Evolutionary conservation across 148 eudicot genomes (phyloP), one percentile per base, ranked within the genome.

Genomic region (Vaccinium darrowii): DNA sequence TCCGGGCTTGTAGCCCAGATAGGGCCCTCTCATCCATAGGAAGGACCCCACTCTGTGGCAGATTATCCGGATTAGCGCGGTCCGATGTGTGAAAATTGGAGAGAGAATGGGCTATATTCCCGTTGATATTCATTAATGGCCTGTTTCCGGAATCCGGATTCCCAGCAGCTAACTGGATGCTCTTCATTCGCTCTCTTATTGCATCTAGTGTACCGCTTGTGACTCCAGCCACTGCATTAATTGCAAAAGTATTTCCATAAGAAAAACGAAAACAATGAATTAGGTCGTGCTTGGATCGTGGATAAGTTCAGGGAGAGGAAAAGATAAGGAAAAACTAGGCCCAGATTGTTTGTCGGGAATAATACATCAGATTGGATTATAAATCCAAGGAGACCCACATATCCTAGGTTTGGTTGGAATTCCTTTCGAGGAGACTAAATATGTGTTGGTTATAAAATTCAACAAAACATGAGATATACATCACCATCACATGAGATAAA

Each of bases 11-110:
- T 12, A 97, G 90, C 73, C 99, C 99, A n/a, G 98, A 93, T 83
- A 97, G 83, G 39, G 99, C 98, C 87, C 91, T 95, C 88, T 97
- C 99, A 53, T 97, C 99, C 98, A 97, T 93, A 21, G 99, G 99
- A 79, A 87, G 96, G 72, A 91, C 94, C n/a, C 98, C 98, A 57
- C 88, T 76, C 75, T 90, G 94, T 60, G 84, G 79, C 43, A 92
- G 91, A 88, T 90, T 94, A 71, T 87, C 95, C 0, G 47, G 56
- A 75, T 81, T 77, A 15, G 74, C 60, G 56, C 86, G 90, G 36
- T 93, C 97, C 0, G 86, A 56, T 21, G 85, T 89, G 62, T 87
- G 88, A 54, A 87, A 86, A 87, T 85, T 87, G 11, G 88, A 50
- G 30, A 86, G 80, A 10, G 63, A 81, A 52, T 91, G 90, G 80